phyloP scores from a whole-genome alignment of 2,329 filamentous ascomycete genomes.

The Fusarium sp. region DNA sequence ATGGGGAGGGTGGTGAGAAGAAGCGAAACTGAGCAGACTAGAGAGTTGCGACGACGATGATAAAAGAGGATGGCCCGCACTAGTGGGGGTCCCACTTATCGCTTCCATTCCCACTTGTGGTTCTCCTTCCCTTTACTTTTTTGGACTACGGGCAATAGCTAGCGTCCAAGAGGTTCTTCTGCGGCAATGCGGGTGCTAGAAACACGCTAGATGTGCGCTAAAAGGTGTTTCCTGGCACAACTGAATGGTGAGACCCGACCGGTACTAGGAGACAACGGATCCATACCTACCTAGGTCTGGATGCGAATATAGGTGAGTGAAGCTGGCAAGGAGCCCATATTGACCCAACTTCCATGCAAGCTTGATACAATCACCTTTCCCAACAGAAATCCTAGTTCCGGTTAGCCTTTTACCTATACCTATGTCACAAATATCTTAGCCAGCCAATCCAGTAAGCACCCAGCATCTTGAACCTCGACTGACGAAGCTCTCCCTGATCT shows the following conservation, averaged over 20 bases:
- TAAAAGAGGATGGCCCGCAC: slow-evolving; percentile 45
- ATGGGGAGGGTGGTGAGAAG: slow-evolving; percentile 38
- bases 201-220: slow-evolving; percentile 39
- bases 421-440: slow-evolving; percentile 6
- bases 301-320: not conserved
- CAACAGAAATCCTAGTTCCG: slow-evolving; percentile 8
- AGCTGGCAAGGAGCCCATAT: not conserved
- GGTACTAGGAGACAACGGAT: slow-evolving; percentile 9
- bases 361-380: not conserved
- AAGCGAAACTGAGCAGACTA: slow-evolving; percentile 39
- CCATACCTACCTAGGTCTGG: not conserved
- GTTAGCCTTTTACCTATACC: slow-evolving; percentile 8
- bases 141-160: slow-evolving; percentile 20
- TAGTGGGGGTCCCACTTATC: slow-evolving; percentile 43
- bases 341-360: not conserved
- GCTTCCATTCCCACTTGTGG: slow-evolving; percentile 17
- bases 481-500: slow-evolving; percentile 31
- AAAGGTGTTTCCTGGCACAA: slow-evolving; percentile 31
- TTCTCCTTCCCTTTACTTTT: slow-evolving; percentile 22
- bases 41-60: slow-evolving; percentile 48
- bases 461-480: slow-evolving; percentile 28
- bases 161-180: slow-evolving; percentile 13
- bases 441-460: slow-evolving; percentile 4
- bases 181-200: slow-evolving; percentile 37
- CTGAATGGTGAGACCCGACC: not conserved